Percentiles rank a stretch among this genome's conserved stretches.
These are phyloP conservation scores for Paecilomyces fulvus DNA, from an alignment of 2,329 filamentous ascomycete species.

Conservation along the genomic window DNA sequence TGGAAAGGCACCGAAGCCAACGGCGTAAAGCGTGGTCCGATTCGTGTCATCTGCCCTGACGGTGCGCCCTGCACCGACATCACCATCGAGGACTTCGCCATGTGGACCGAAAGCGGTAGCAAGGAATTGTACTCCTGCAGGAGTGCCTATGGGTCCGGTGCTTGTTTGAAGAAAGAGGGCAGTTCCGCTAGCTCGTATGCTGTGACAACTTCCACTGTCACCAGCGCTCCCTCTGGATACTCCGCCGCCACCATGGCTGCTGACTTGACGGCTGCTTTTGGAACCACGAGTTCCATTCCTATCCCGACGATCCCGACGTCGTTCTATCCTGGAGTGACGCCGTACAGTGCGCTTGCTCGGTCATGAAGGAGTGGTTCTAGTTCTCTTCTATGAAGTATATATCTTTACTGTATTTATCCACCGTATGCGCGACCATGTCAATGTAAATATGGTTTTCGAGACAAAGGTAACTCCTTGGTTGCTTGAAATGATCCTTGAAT, in stretches of 20 bases:
- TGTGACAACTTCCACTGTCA: conserved; percentile 14
- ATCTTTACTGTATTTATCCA: background rate
- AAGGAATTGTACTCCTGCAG: conserved; percentile 39
- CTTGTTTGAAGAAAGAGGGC: conserved; percentile 33
- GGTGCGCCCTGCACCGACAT: conserved; percentile 46
- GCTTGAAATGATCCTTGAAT: too few species aligned
- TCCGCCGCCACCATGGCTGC: conserved; percentile 19
- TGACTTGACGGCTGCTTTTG: conserved; percentile 17
- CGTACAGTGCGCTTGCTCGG: conserved; percentile 11
- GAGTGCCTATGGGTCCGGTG: conserved; percentile 42
- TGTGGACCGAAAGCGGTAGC: conserved; percentile 31
- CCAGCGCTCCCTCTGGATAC: conserved; percentile 17
- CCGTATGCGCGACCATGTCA: background rate
- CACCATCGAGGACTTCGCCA: conserved; percentile 42
- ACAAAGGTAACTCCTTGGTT: too few species aligned
- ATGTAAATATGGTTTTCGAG: background rate
- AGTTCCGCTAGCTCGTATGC: conserved; percentile 10
- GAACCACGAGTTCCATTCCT: conserved; percentile 15
- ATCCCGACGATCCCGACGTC: conserved; percentile 20
- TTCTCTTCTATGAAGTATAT: background rate
- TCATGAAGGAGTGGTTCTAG: background rate
- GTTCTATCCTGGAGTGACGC: conserved; percentile 24
- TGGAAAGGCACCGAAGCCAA: conserved; percentile 48
- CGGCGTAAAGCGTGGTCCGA: conserved; percentile 43
- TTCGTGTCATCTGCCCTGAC: conserved; percentile 46